Base-by-base conservation (phyloP, 805 yeast genomes). In the Kazachstania bromeliacearum region DNA sequence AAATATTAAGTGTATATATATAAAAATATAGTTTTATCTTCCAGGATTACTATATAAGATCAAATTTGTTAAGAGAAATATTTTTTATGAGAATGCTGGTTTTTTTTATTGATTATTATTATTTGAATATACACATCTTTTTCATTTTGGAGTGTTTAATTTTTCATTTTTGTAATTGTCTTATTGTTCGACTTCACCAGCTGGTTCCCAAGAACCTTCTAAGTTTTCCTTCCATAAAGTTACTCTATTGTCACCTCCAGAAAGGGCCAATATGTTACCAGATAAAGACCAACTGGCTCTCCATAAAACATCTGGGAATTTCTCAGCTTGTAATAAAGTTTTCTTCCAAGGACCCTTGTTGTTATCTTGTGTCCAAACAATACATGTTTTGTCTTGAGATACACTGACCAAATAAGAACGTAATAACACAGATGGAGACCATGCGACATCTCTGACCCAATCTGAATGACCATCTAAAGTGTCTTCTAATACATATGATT, bases 371-470 rank as follows among this genome's bases (percentile, higher is more conserved):
- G 95, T 79, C 99, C 99, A 92, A 56, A 92, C 82, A 42, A 88
- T 68, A 35, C 94, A 96, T 0, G 94, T 82, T 59, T 85, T 79
- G 62, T 92, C 99, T 64, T 92, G 97, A 16, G 97, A 88, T 7
- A 96, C 96, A 25, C 95, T 78, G 10, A 97, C 98, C 50, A 92
- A 82, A 59, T 87, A 89, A 10, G 94, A 78, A 48, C 84, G 80
- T 32, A 85, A 73, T 43, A 92, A 71, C 33, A 85, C 77, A 2
- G 95, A 78, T 33, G 97, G 96, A 15, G 96, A 85, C 98, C 98
- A 92, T 4, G 94, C 85, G 42, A 89, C 96, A 58, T 92, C 99
- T 62, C 98, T 79, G 23, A 92, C 96, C 99, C 99, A 92, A 61
- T 92, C 98, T 13, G 84, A 70, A 61, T 92, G 98, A 28, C 96